A percentile compares a stretch with the other conserved stretches of the same genome.
Evolutionary conservation across 1,284 basidiomycete genomes (phyloP).

Genomic region (Coniferiporia sulphurascens): DNA sequence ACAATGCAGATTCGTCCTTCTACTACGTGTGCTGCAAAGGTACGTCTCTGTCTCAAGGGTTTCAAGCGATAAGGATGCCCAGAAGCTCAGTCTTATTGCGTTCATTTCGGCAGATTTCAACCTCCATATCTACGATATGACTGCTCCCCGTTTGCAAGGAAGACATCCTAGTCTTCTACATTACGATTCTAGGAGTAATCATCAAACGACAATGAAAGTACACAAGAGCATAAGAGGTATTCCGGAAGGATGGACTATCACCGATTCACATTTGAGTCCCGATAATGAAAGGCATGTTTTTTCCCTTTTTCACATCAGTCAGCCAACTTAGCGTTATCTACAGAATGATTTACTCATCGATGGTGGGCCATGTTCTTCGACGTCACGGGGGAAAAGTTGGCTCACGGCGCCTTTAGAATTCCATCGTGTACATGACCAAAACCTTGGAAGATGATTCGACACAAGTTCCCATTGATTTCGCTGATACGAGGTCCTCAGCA

Average conservation of each 20-base stretch:
- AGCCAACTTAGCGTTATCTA: conserved; percentile 11
- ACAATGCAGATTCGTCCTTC: conserved; percentile 63
- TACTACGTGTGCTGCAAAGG: conserved; percentile 83
- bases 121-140: conserved; percentile 85
- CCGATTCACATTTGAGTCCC: conserved; percentile 89
- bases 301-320: background rate
- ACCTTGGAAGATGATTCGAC: conserved; percentile 67
- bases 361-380: conserved; percentile 43
- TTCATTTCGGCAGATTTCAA: conserved; percentile 61
- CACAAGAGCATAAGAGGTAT: conserved; percentile 77
- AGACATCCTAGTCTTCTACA: conserved; percentile 13
- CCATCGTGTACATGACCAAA: conserved; percentile 82
- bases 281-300: conserved; percentile 76
- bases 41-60: conserved; percentile 25
- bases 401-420: conserved; percentile 40
- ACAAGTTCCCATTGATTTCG: conserved; percentile 74
- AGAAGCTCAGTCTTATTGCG: background rate
- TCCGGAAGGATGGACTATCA: conserved; percentile 85
- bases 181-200: conserved; percentile 29
- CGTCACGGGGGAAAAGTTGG: conserved; percentile 6
- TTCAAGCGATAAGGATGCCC: background rate
- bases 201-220: conserved; percentile 67
- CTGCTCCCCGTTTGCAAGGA: conserved; percentile 38
- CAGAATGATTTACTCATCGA: conserved; percentile 87
- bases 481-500: conserved; percentile 37